Evolutionary conservation across 2,329 filamentous ascomycete genomes (phyloP).

Genomic region (Fusarium longipes): DNA sequence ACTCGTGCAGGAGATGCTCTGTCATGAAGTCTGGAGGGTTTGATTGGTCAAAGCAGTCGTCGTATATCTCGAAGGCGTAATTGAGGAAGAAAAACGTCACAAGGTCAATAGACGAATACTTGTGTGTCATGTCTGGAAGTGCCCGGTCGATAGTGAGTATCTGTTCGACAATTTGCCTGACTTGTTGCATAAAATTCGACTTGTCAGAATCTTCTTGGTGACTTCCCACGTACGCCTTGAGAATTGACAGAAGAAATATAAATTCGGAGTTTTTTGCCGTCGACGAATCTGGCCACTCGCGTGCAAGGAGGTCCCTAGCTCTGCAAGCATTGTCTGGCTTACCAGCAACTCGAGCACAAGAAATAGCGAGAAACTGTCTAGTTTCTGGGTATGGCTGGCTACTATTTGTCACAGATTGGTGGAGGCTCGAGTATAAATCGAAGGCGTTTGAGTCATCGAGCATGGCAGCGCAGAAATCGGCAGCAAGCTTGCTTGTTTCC

Average conservation of each 20-base stretch:
- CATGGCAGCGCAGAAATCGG: slow-evolving; percentile 45
- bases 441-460: slow-evolving; percentile 43
- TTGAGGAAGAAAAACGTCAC: slow-evolving; percentile 39
- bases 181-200: background rate
- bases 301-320: slow-evolving; percentile 28
- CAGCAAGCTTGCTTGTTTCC: slow-evolving; percentile 40
- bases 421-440: slow-evolving; percentile 34
- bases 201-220: slow-evolving; percentile 19
- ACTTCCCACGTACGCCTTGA: slow-evolving; percentile 32
- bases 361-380: slow-evolving; percentile 32
- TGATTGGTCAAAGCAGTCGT: slow-evolving; percentile 16
- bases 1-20: slow-evolving; percentile 37
- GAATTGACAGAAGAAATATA: slow-evolving; percentile 35
- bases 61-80: slow-evolving; percentile 38
- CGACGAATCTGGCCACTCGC: slow-evolving; percentile 1
- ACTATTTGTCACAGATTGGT: slow-evolving; percentile 2
- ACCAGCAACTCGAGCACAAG: slow-evolving; percentile 37
- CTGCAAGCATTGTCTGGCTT: slow-evolving; percentile 27
- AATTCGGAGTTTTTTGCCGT: background rate
- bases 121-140: slow-evolving; percentile 21
- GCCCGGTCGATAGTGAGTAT: slow-evolving; percentile 18
- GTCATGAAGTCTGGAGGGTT: slow-evolving; percentile 12
- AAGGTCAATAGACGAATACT: slow-evolving; percentile 37
- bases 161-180: slow-evolving; percentile 16
- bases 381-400: slow-evolving; percentile 1